These are phyloP conservation scores for Barnettozyma pratensis DNA, from an alignment of 805 yeast species.

Conservation along the genomic window DNA sequence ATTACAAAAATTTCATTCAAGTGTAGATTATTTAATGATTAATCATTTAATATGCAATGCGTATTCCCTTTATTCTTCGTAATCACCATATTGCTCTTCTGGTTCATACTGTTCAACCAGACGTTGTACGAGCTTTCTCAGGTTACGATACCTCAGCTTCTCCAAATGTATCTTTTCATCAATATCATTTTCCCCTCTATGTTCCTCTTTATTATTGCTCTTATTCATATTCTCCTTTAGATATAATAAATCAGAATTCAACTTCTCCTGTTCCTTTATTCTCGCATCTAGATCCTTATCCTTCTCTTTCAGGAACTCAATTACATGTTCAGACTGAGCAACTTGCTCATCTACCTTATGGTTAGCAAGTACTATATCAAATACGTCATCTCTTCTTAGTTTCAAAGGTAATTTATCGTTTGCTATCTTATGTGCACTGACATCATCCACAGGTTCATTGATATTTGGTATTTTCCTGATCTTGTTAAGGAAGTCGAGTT, in stretches of 20 bases:
- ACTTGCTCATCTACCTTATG: slow-evolving; percentile 14
- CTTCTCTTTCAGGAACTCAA: neutral
- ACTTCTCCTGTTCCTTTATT: slow-evolving; percentile 3
- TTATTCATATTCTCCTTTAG: slow-evolving; percentile 1
- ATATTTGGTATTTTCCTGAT: neutral
- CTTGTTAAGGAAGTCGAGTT: neutral
- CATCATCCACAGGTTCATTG: neutral
- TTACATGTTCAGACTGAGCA: slow-evolving; percentile 3
- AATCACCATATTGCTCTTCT: neutral
- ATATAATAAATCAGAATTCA: slow-evolving; percentile 1
- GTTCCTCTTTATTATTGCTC: neutral
- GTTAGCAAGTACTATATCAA: slow-evolving; percentile 18
- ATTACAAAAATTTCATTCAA: too few relatives aligned
- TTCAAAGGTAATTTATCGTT: slow-evolving; percentile 17
- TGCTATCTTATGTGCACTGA: slow-evolving; percentile 9
- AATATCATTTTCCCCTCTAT: neutral
- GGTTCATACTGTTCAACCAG: slow-evolving; percentile 3
- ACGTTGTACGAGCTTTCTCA: slow-evolving; percentile 5
- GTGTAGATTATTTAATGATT: too few relatives aligned
- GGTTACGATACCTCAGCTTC: slow-evolving; percentile 6
- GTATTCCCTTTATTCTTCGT: neutral
- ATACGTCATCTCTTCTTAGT: slow-evolving; percentile 21
- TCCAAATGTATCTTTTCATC: slow-evolving; percentile 9
- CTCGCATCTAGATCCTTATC: neutral
- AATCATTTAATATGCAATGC: neutral